Base-by-base conservation (phyloP, 169 alveolate genomes). In the Babesia gibsoni region DNA sequence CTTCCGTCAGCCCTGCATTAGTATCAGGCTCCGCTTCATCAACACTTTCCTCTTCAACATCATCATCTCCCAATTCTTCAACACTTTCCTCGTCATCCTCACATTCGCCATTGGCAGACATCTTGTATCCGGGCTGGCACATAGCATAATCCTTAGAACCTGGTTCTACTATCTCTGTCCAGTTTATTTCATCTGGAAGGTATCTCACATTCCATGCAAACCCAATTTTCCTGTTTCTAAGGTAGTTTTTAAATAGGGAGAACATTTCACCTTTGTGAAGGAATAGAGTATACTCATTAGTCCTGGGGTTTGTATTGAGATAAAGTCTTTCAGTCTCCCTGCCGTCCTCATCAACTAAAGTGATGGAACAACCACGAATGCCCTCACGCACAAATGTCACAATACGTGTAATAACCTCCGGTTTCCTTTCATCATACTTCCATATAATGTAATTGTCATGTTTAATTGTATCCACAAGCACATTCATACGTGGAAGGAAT, bases 231-330 rank as follows among this genome's bases (percentile, higher is more conserved):
- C 72, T 61, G 72, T 45, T 61, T 46, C 27, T 5, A 43, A 61
- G 18, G 45, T 61, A 61, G 30, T 41, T 22, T 58, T 61, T 61
- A 58, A 61, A 61, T 29, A 61, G 29, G 16, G 72, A 10, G 25
- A 61, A 61, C 72, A 61, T 61, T 18, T 61, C 72, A 61, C 72
- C 72, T 58, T 61, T 61, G 72, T 61, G 72, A 18, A 61, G 0
- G 58, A 61, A 61, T 16, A 39, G 29, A 3, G 30, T 58, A 58
- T 61, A 61, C 43, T 61, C 72, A 33, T 61, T 45, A 27, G 72
- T 61, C 42, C 46, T 41, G 49, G 72, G 72, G 72, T 61, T 46
- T 20, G 58, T 29, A 48, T 61, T 61, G 50, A 61, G 45, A 48
- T 61, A 61, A 32, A 61, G 45, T 48, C 72, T 42, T 42, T 61